phyloP scores from a whole-genome alignment of 2,329 filamentous ascomycete species.

The Grosmannia penicillata region DNA sequence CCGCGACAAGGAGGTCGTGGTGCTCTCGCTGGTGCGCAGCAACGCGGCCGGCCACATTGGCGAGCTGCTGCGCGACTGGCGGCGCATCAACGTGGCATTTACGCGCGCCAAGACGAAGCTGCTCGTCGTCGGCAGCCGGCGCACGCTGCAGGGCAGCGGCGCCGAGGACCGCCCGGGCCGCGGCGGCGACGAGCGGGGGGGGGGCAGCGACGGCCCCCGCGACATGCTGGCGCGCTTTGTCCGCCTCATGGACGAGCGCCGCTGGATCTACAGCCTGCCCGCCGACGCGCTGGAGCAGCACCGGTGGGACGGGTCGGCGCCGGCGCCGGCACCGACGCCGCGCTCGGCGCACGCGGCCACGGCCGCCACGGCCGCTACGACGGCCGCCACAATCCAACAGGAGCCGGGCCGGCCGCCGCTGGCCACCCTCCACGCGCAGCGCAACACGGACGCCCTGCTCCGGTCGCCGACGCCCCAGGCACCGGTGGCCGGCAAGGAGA shows the following conservation, averaged over 20 bases:
- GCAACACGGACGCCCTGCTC: background rate
- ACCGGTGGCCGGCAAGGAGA: conserved; percentile 24
- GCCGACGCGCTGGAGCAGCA: conserved; percentile 50
- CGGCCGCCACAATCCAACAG: no score
- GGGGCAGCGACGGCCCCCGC: conserved; percentile 13
- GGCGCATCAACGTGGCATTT: conserved; percentile 89
- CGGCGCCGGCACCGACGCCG: conserved; percentile 35
- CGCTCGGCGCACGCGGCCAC: no score
- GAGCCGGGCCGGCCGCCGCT: conserved; percentile 13
- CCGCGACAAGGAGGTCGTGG: conserved; percentile 82
- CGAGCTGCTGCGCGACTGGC: conserved; percentile 80
- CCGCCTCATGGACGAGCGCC: conserved; percentile 55
- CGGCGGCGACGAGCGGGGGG: no score
- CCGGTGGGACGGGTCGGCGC: conserved; percentile 4
- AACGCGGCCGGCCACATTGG: conserved; percentile 77
- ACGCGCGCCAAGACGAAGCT: conserved; percentile 88
- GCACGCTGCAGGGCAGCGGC: conserved; percentile 41
- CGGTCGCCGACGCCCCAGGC: background rate
- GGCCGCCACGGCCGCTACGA: no score
- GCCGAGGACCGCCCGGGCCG: no score
- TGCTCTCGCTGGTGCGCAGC: conserved; percentile 75
- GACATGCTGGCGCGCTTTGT: conserved; percentile 70
- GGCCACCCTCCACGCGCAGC: background rate
- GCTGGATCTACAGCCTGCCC: conserved; percentile 70
- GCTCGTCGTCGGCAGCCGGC: conserved; percentile 69